Percentiles rank a stretch among this genome's conserved stretches.
phyloP scores from a whole-genome alignment of 441 rosid genomes.

The Sinapis alba region DNA sequence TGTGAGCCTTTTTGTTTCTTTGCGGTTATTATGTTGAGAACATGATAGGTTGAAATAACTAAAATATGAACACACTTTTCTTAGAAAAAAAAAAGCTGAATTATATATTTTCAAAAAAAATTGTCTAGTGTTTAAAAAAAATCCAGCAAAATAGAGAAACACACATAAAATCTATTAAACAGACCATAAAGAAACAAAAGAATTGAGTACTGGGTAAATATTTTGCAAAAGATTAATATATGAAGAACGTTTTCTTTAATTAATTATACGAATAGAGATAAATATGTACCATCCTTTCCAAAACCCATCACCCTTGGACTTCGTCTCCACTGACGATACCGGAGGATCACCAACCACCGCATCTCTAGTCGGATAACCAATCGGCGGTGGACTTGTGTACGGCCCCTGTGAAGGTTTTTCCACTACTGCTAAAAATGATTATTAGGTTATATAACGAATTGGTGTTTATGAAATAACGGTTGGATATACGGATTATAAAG shows the following conservation, averaged over 20 bases:
- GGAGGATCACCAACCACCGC: conserved; percentile 19
- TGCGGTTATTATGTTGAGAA: neutral
- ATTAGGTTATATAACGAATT: neutral
- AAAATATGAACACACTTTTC: neutral
- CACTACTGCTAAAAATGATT: neutral
- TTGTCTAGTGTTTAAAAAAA: neutral
- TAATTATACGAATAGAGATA: neutral
- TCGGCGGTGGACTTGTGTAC: conserved; percentile 56
- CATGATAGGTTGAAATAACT: neutral
- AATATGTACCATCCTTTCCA: conserved; percentile 70
- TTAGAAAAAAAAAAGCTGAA: neutral
- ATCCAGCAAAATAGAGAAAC: neutral
- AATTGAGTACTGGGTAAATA: neutral
- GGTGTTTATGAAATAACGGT: neutral
- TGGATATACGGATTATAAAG: neutral
- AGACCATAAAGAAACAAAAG: neutral
- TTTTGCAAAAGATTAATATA: neutral
- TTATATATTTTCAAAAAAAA: neutral
- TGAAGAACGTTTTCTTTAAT: neutral
- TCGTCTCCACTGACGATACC: conserved; percentile 47
- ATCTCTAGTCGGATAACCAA: conserved; percentile 61
- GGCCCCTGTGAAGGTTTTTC: conserved; percentile 33
- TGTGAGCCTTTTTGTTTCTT: neutral
- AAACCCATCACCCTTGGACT: conserved; percentile 72
- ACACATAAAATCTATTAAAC: neutral